Base-by-base conservation (phyloP, 1,284 basidiomycete species). In the Ustilago sp. region DNA sequence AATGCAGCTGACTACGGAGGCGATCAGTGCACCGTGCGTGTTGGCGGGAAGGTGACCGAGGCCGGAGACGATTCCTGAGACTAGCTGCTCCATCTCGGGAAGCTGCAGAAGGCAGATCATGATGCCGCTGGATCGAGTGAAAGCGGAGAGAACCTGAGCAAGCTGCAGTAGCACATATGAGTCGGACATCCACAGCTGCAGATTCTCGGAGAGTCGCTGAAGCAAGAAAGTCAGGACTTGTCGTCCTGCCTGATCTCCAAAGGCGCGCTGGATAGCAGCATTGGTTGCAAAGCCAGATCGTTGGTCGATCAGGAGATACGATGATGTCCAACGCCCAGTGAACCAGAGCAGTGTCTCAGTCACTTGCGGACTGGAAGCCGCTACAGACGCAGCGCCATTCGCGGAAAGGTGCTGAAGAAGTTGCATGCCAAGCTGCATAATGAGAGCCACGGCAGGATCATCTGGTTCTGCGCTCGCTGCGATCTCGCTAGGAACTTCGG, bases 131-230 rank as follows among this genome's bases (percentile, higher is more conserved):
- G 80, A 81, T 8, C 79, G 57, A 0, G 73, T 79, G 47, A 84
- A 78, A 3, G 77, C 70, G 35, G 75, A 72, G 13, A 85, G 68
- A 1, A 80, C 67, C 15, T 78, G 72, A 8, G 83, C 77, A 23
- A 80, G 73, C 51, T 82, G 80, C 8, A 69, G 63, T 34, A 84
- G 59, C 39, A 85, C 80, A 50, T 84, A 81, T 5, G 74, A 73
- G 41, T 85, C 83, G 0, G 77, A 48, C 68, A 74, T 64, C 83
- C 83, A 85, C 2, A 76, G 75, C 54, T 77, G 67, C 36, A 85
- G 56, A 59, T 76, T 78, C 35, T 80, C 80, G 2, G 70, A 73
- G 17, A 83, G 47, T 1, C 71, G 67, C 48, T 80, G 76, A 2
- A 83, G 71, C 19, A 85, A 51, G 63, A 80, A 81, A 3, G 70